A percentile compares a stretch with the other conserved stretches of the same genome.
Evolutionary conservation across 768 basidiomycete species (phyloP).

Genomic region (Clitopilus hobsonii): DNA sequence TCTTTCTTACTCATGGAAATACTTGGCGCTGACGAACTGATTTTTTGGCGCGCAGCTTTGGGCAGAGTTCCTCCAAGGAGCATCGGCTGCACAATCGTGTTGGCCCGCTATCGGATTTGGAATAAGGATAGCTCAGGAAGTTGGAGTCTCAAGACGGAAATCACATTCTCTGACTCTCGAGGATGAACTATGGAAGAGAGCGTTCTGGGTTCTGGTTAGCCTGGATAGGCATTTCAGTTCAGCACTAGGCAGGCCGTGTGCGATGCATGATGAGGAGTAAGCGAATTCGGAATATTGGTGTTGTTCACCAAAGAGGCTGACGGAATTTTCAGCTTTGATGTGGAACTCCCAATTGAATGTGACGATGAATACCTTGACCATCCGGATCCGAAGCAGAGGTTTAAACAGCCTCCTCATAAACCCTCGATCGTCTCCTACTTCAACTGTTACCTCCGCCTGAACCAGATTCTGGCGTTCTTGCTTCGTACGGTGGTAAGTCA

Average conservation of each 20-base stretch:
- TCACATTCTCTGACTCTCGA: conserved; percentile 33
- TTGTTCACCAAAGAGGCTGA: too few species aligned
- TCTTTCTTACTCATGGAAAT: too few species aligned
- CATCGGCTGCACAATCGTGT: conserved; percentile 55
- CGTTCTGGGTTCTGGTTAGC: conserved; percentile 56
- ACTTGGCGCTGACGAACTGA: neutral
- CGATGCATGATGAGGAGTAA: conserved; percentile 80
- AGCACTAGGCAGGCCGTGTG: conserved; percentile 65
- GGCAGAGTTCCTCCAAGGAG: conserved; percentile 49
- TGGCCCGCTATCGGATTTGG: conserved; percentile 72
- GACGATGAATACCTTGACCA: conserved; percentile 75
- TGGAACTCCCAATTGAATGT: conserved; percentile 62
- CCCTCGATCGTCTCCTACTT: conserved; percentile 56
- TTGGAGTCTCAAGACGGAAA: conserved; percentile 47
- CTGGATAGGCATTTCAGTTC: conserved; percentile 49
- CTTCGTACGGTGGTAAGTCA: conserved; percentile 59
- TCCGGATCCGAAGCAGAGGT: conserved; percentile 50
- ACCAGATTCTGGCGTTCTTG: conserved; percentile 61
- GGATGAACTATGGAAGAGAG: conserved; percentile 72
- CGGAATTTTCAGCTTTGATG: conserved; percentile 64
- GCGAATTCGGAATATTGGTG: too few species aligned
- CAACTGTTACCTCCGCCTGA: conserved; percentile 50
- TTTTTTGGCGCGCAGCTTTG: conserved; percentile 35
- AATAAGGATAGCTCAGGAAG: conserved; percentile 73
- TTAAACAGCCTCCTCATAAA: conserved; percentile 64